phyloP scores from a whole-genome alignment of 768 basidiomycete genomes.

The Mycena epipterygia region DNA sequence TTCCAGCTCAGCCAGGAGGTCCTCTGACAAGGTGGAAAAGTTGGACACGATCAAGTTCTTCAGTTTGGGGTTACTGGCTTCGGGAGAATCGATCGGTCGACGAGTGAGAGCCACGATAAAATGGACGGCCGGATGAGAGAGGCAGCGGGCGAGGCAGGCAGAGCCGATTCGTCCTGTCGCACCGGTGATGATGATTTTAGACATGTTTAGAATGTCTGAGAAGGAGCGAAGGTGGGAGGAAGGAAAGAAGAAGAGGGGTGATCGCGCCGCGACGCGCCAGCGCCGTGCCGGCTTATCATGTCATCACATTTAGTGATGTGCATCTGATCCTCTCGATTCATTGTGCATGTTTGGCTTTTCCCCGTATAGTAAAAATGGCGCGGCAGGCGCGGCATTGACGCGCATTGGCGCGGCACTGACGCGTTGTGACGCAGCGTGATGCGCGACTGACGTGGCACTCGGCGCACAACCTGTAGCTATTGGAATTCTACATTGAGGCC shows the following conservation, averaged over 20 bases:
- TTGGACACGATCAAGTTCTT: slow-evolving; percentile 8
- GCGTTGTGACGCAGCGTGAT: no score
- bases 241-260: neutral
- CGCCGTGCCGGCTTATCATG: neutral
- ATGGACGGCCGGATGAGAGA: slow-evolving; percentile 8
- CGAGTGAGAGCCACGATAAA: slow-evolving; percentile 3
- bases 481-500: no score
- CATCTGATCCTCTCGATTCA: no score
- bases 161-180: slow-evolving; percentile 8
- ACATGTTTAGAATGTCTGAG: slow-evolving; percentile 9
- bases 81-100: slow-evolving; percentile 11
- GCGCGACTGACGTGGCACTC: no score
- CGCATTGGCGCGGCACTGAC: no score
- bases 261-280: neutral
- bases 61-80: slow-evolving; percentile 7
- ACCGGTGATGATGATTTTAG: slow-evolving; percentile 12
- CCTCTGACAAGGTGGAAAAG: slow-evolving; percentile 8
- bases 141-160: slow-evolving; percentile 11
- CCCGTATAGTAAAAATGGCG: no score
- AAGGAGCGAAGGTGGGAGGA: neutral
- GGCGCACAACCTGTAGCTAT: no score
- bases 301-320: no score
- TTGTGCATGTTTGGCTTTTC: no score
- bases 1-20: slow-evolving; percentile 7
- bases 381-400: no score